Percentiles rank a stretch among this genome's conserved stretches.
Evolutionary conservation across 805 yeast species (phyloP).

Genomic region (Geotrichum ghanense): DNA sequence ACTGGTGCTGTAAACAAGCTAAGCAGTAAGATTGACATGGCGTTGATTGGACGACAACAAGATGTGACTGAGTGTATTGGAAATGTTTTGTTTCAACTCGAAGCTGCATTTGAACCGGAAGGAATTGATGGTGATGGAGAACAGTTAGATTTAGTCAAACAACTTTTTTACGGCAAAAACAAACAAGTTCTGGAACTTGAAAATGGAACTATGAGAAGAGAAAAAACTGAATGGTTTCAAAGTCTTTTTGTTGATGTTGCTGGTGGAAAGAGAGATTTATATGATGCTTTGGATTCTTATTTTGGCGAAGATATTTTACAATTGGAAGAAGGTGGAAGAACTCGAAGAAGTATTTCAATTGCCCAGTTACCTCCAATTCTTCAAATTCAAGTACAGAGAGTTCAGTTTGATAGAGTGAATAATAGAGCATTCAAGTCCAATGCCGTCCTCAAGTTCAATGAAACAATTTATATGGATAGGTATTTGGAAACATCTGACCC

Average conservation of each 20-base stretch:
- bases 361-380: slow-evolving; percentile 65
- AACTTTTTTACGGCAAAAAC: slow-evolving; percentile 75
- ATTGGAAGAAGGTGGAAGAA: slow-evolving; percentile 51
- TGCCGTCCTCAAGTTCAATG: slow-evolving; percentile 72
- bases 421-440: slow-evolving; percentile 70
- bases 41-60: slow-evolving; percentile 71
- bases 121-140: slow-evolving; percentile 58
- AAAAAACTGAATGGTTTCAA: slow-evolving; percentile 62
- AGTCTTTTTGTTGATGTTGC: slow-evolving; percentile 78
- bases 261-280: slow-evolving; percentile 78
- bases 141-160: slow-evolving; percentile 71
- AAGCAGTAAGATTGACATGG: slow-evolving; percentile 27
- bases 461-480: slow-evolving; percentile 74
- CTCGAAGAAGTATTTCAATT: slow-evolving; percentile 62
- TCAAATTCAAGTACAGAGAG: slow-evolving; percentile 91
- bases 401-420: slow-evolving; percentile 68
- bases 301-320: slow-evolving; percentile 62
- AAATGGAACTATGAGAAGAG: slow-evolving; percentile 31
- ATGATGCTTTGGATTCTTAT: slow-evolving; percentile 80
- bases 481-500: slow-evolving; percentile 55
- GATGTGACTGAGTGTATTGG: slow-evolving; percentile 97
- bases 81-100: slow-evolving; percentile 82
- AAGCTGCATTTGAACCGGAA: slow-evolving; percentile 70
- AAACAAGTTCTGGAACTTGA: slow-evolving; percentile 49
- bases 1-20: slow-evolving; percentile 2